These are phyloP conservation scores for Ogataea methylovora DNA, from an alignment of 805 yeast genomes.

Conservation along the genomic window DNA sequence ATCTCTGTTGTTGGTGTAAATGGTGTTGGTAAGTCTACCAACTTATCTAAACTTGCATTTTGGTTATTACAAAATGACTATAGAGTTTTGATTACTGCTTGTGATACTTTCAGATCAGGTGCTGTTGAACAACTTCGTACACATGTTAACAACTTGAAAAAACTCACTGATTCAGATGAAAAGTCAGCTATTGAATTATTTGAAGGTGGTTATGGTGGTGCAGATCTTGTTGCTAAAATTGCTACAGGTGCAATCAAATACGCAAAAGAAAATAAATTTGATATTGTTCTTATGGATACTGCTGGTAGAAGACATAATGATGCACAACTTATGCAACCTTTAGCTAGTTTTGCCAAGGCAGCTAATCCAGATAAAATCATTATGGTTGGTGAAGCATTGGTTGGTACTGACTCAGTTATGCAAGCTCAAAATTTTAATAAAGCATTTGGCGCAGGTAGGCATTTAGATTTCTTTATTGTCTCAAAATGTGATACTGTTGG, in stretches of 20 bases:
- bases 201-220: constrained; percentile 95
- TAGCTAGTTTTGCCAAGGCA: constrained; percentile 90
- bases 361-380: constrained; percentile 94
- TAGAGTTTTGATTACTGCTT: constrained; percentile 85
- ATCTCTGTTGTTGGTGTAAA: constrained; percentile 96
- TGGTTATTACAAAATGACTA: constrained; percentile 91
- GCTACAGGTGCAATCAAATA: constrained; percentile 85
- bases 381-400: constrained; percentile 98
- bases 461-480: constrained; percentile 82
- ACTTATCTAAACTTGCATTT: constrained; percentile 86
- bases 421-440: constrained; percentile 90
- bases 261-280: constrained; percentile 64
- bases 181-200: constrained; percentile 58
- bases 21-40: constrained; percentile 97
- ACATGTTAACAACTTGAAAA: constrained; percentile 78
- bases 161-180: constrained; percentile 42
- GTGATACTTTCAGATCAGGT: constrained; percentile 96
- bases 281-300: constrained; percentile 88
- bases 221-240: constrained; percentile 86
- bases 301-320: constrained; percentile 98
- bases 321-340: constrained; percentile 88
- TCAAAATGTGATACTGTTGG: constrained; percentile 98
- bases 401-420: constrained; percentile 94
- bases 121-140: constrained; percentile 97
- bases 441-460: constrained; percentile 81